These are phyloP conservation scores for Citrus sp. DNA, from an alignment of 345 rosid genomes.

Conservation along the genomic window DNA sequence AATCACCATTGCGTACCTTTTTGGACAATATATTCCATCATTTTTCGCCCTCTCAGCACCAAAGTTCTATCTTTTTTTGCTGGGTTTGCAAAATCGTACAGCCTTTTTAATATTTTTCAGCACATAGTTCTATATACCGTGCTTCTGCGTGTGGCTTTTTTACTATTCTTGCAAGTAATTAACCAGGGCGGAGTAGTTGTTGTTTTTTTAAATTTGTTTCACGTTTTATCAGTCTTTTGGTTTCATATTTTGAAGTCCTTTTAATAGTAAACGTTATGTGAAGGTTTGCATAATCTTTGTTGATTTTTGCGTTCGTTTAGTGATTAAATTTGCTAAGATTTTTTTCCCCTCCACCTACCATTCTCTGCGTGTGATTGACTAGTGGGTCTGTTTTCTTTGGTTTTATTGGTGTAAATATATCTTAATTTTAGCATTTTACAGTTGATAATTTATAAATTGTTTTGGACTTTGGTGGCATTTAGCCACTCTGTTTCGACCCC, in stretches of 20 bases:
- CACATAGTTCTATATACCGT: too few relatives aligned
- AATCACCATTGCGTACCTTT: neutral
- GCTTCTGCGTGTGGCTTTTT: neutral
- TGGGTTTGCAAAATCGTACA: neutral
- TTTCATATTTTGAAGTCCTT: neutral
- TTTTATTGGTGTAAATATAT: neutral
- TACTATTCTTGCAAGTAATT: neutral
- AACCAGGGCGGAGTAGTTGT: neutral
- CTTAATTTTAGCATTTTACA: neutral
- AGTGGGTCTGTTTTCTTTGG: neutral
- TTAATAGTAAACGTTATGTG: neutral
- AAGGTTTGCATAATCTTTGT: neutral
- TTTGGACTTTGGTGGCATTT: slow-evolving; percentile 9
- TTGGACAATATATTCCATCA: neutral
- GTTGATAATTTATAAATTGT: neutral
- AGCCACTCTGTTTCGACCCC: neutral
- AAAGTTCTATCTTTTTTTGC: neutral
- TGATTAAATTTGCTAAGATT: neutral
- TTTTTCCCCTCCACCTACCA: neutral
- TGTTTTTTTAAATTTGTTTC: neutral
- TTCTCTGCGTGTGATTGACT: neutral
- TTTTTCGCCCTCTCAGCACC: neutral
- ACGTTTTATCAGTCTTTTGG: neutral
- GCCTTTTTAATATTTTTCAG: neutral
- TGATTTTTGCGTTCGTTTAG: neutral